Percentiles rank a stretch among this genome's conserved stretches.
phyloP scores from a whole-genome alignment of 1,284 basidiomycete genomes.

The Ustilago hordei region DNA sequence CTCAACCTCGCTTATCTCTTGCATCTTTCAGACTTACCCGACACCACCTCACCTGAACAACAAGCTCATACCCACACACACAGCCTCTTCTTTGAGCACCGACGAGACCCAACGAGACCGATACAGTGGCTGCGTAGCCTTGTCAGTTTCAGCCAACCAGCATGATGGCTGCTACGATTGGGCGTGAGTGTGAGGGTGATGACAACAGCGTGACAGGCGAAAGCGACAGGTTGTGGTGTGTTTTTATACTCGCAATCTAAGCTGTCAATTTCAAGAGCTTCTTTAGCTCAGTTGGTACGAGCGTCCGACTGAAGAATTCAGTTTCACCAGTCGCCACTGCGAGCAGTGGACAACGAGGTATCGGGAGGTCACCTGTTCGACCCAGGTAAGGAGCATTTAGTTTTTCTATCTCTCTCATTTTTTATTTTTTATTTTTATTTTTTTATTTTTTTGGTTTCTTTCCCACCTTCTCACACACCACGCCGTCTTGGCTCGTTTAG shows the following conservation, averaged over 20 bases:
- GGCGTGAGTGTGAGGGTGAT: too few relatives aligned
- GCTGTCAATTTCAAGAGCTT: constrained; percentile 1
- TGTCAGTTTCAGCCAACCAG: too few relatives aligned
- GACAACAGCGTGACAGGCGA: too few relatives aligned
- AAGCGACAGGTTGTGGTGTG: too few relatives aligned
- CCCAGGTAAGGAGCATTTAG: constrained; percentile 50
- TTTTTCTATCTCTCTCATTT: constrained; percentile 23
- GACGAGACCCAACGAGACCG: too few relatives aligned
- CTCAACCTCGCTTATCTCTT: background rate
- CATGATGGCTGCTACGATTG: too few relatives aligned
- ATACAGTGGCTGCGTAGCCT: too few relatives aligned
- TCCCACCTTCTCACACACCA: too few relatives aligned
- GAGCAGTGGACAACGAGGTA: constrained; percentile 19
- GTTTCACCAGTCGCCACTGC: constrained; percentile 36
- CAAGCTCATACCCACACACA: constrained; percentile 3
- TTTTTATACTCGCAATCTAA: background rate
- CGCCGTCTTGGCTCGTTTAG: background rate
- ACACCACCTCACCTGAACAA: background rate
- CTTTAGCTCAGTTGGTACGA: constrained; percentile 62
- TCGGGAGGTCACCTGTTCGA: constrained; percentile 57
- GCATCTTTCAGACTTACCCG: background rate
- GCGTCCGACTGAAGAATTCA: constrained; percentile 59
- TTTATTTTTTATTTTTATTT: background rate
- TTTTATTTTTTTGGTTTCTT: background rate
- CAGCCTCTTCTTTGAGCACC: background rate